Conservation (phyloP, 2,329 filamentous ascomycete species). For the Xylaria multiplex region DNA sequence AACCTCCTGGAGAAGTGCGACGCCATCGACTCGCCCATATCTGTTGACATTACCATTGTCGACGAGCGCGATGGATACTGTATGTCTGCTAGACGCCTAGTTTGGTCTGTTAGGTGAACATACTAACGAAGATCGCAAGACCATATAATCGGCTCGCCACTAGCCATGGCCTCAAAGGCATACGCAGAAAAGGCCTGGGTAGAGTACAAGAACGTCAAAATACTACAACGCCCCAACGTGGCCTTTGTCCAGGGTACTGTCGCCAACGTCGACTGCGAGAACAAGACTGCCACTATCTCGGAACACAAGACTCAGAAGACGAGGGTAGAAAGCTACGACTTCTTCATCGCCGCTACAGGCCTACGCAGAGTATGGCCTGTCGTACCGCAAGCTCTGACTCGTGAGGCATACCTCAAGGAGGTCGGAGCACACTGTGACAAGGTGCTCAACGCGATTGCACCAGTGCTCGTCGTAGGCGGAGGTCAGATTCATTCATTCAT, state of each 20-base stretch:
- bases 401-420: constrained; percentile 72
- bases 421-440: constrained; percentile 67
- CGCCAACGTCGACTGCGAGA: constrained; percentile 65
- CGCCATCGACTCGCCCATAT: constrained; percentile 59
- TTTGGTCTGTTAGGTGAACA: constrained; percentile 14
- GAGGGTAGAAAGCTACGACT: constrained; percentile 71
- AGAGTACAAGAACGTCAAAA: constrained; percentile 72
- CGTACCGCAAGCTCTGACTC: constrained; percentile 72
- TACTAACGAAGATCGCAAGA: constrained; percentile 56
- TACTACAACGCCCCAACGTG: constrained; percentile 70
- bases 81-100: constrained; percentile 54
- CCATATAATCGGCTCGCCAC: constrained; percentile 79
- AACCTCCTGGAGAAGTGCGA: constrained; percentile 74
- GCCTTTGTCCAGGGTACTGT: constrained; percentile 74
- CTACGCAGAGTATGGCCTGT: constrained; percentile 76
- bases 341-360: constrained; percentile 77
- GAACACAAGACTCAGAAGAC: constrained; percentile 57
- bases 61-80: constrained; percentile 87
- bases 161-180: constrained; percentile 71
- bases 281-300: constrained; percentile 68
- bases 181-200: constrained; percentile 77
- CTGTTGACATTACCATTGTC: constrained; percentile 76
- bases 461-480: constrained; percentile 79
- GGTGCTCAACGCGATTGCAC: constrained; percentile 62
- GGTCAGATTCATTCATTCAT: constrained; percentile 52